phyloP scores from a whole-genome alignment of 73 alveolate genomes.

The Blepharisma stoltei region DNA sequence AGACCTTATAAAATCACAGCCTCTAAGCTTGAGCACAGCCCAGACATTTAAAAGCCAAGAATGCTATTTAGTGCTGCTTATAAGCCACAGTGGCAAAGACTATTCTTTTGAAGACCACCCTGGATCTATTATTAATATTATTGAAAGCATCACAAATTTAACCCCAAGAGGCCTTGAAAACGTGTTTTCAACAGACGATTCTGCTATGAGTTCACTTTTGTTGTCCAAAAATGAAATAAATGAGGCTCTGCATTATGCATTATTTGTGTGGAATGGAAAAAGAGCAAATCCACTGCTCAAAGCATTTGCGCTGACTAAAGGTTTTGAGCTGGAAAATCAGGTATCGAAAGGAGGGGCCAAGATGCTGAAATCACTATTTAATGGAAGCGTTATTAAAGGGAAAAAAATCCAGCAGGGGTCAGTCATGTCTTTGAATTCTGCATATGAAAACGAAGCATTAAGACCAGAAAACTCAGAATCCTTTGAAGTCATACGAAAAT shows the following conservation, averaged over 20 bases:
- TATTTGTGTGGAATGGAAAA: constrained; percentile 98
- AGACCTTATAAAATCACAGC: constrained; percentile 12
- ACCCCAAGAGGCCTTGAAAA: constrained; percentile 96
- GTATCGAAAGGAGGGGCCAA: constrained; percentile 38
- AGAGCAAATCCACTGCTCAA: constrained; percentile 81
- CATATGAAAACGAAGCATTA: constrained; percentile 43
- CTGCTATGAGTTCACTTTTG: constrained; percentile 34
- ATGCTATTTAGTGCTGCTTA: constrained; percentile 73
- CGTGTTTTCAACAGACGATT: constrained; percentile 70
- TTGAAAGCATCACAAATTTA: constrained; percentile 83
- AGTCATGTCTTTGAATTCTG: constrained; percentile 51
- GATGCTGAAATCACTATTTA: constrained; percentile 66
- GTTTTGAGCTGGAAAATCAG: constrained; percentile 75
- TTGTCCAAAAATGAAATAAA: constrained; percentile 46
- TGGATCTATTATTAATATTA: constrained; percentile 85
- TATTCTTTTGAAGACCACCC: constrained; percentile 59
- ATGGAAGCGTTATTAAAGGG: constrained; percentile 86
- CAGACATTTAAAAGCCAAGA: constrained; percentile 32
- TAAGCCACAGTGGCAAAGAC: constrained; percentile 54
- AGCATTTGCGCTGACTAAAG: constrained; percentile 88
- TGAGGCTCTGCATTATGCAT: constrained; percentile 81
- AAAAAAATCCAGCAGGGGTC: constrained; percentile 72
- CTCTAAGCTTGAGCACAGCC: not conserved
- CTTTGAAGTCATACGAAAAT: not conserved
- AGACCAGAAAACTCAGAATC: constrained; percentile 30